Percentiles rank a stretch among this genome's conserved stretches.
These are phyloP conservation scores for Wallacemonas rigidus DNA, from an alignment of 208 protist species.

Conservation along the genomic window DNA sequence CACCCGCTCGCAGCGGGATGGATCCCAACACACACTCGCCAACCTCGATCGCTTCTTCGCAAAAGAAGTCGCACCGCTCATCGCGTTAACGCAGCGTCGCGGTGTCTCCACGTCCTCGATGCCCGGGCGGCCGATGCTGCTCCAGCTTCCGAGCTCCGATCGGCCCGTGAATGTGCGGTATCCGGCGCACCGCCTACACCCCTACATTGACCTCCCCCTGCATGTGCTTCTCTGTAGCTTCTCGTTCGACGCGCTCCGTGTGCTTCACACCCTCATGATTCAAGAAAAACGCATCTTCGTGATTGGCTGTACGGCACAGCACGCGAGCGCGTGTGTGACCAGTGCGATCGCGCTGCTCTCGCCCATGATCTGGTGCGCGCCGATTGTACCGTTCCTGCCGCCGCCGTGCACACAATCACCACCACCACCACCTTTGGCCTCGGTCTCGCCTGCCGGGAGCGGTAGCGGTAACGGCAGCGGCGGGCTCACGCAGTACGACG, in stretches of 20 bases:
- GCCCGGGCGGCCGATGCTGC: slow-evolving; percentile 32
- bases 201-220: slow-evolving; percentile 52
- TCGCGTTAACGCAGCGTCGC: slow-evolving; percentile 25
- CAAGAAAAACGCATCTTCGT: slow-evolving; percentile 66
- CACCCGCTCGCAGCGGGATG: slow-evolving; percentile 20
- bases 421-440: slow-evolving; percentile 10
- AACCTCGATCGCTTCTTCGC: slow-evolving; percentile 18
- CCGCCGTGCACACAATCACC: slow-evolving; percentile 22
- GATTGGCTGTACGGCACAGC: slow-evolving; percentile 71
- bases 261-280: slow-evolving; percentile 68
- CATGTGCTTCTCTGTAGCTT: slow-evolving; percentile 64
- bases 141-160: slow-evolving; percentile 17
- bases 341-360: slow-evolving; percentile 54
- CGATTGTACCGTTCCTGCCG: slow-evolving; percentile 64
- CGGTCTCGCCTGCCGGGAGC: background rate
- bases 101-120: slow-evolving; percentile 23
- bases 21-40: background rate
- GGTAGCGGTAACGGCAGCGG: background rate
- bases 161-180: slow-evolving; percentile 37
- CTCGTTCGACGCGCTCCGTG: slow-evolving; percentile 60
- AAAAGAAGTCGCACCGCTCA: slow-evolving; percentile 35
- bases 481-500: background rate
- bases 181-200: slow-evolving; percentile 44
- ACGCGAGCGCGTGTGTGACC: slow-evolving; percentile 78
- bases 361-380: slow-evolving; percentile 60